Conservation (phyloP, 2,329 filamentous ascomycete genomes). For the Penicillium verrucosum region DNA sequence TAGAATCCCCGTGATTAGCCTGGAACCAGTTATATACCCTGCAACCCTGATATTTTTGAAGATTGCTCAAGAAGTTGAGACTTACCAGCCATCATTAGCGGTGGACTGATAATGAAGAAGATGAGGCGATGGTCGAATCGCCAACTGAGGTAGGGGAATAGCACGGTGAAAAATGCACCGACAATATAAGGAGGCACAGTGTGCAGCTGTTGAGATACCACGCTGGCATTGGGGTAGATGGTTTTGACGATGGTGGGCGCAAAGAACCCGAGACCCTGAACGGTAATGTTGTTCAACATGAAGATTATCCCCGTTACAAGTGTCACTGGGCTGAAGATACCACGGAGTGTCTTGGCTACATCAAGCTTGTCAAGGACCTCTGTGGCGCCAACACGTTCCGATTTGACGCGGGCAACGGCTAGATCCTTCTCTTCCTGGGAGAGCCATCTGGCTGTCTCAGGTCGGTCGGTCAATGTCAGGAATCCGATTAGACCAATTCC, state of each 20-base stretch:
- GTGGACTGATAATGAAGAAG: conserved; percentile 59
- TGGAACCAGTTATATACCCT: neutral
- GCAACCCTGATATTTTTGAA: rapidly evolving
- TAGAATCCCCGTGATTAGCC: neutral
- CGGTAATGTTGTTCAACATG: conserved; percentile 66
- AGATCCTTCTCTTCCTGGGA: conserved; percentile 63
- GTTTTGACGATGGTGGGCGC: conserved; percentile 66
- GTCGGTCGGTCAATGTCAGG: conserved; percentile 64
- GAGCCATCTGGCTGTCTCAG: conserved; percentile 66
- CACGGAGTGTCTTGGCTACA: conserved; percentile 56
- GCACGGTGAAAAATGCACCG: conserved; percentile 62
- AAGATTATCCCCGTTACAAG: conserved; percentile 58
- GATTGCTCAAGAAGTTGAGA: neutral
- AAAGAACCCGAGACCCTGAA: conserved; percentile 69
- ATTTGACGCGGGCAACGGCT: conserved; percentile 64
- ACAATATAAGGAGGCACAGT: conserved; percentile 70
- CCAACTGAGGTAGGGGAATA: conserved; percentile 62
- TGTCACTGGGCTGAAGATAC: conserved; percentile 63
- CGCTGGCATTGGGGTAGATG: conserved; percentile 59
- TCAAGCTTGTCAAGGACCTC: conserved; percentile 64
- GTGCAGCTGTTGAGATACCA: conserved; percentile 64
- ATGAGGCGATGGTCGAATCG: conserved; percentile 58
- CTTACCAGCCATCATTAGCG: conserved; percentile 59
- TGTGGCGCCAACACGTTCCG: conserved; percentile 61
- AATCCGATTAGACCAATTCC: conserved; percentile 60